These are phyloP conservation scores for Puccinia horiana DNA, from an alignment of 1,284 basidiomycete species.

Conservation along the genomic window DNA sequence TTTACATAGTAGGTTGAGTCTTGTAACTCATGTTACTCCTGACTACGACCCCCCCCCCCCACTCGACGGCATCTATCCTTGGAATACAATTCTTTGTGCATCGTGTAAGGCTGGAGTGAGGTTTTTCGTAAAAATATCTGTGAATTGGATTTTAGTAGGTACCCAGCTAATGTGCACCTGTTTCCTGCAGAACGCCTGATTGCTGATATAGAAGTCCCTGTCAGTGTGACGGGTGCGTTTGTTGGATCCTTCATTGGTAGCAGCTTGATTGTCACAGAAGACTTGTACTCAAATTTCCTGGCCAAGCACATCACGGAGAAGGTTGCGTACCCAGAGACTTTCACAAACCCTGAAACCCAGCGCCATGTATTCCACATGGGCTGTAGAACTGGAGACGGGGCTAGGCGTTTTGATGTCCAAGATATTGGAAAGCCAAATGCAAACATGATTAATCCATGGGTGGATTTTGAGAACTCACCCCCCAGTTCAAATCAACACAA, in stretches of 20 bases:
- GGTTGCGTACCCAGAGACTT: neutral
- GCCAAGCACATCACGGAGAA: neutral
- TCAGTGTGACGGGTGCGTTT: neutral
- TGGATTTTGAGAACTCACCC: constrained; percentile 6
- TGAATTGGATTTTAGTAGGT: neutral
- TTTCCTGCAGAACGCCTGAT: neutral
- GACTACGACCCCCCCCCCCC: too few species aligned
- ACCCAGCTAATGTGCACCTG: neutral
- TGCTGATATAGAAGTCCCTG: neutral
- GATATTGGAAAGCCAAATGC: neutral
- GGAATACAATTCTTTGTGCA: too few species aligned
- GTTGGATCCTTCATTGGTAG: neutral
- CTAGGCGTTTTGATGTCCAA: neutral
- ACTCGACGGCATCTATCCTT: too few species aligned
- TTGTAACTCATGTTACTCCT: too few species aligned
- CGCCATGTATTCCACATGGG: constrained; percentile 28
- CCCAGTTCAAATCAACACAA: constrained; percentile 33
- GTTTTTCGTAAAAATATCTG: neutral
- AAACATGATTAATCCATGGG: constrained; percentile 11
- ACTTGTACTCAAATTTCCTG: neutral
- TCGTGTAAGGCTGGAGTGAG: too few species aligned
- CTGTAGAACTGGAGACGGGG: neutral
- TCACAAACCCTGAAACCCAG: neutral
- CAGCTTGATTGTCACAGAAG: constrained; percentile 7
- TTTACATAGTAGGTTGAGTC: too few species aligned